Evolutionary conservation across 1,284 basidiomycete species (phyloP).

Genomic region (Taiwanofungus camphoratus): DNA sequence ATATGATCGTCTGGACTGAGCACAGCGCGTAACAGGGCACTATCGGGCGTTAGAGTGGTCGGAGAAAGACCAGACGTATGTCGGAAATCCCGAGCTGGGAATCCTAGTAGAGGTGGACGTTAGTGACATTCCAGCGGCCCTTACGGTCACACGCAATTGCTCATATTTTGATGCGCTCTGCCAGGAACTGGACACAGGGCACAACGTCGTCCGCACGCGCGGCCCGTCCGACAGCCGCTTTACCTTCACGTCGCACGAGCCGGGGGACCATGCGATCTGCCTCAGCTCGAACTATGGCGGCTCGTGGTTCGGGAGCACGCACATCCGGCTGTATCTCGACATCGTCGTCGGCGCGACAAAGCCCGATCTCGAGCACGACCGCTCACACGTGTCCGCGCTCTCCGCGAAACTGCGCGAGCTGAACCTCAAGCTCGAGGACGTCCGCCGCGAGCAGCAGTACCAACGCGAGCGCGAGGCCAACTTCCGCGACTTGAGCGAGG

Average conservation of each 20-base stretch:
- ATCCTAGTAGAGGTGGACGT: conserved; percentile 91
- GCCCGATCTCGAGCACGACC: conserved; percentile 76
- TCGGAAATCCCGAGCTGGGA: conserved; percentile 73
- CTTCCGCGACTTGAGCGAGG: conserved; percentile 86
- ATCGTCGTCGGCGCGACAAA: conserved; percentile 88
- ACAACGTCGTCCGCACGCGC: conserved; percentile 80
- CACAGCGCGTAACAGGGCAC: conserved; percentile 53
- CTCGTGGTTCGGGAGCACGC: conserved; percentile 75
- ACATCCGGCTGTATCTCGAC: conserved; percentile 94
- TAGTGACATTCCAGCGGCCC: conserved; percentile 24
- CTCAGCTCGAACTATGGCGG: conserved; percentile 83
- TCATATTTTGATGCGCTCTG: background rate
- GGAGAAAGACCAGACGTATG: conserved; percentile 66
- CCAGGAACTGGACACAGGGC: conserved; percentile 74
- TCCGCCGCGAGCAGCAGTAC: conserved; percentile 95
- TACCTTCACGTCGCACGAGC: conserved; percentile 95
- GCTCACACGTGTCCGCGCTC: conserved; percentile 83
- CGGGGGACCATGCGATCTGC: conserved; percentile 97
- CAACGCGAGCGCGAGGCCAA: conserved; percentile 94
- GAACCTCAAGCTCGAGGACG: conserved; percentile 89
- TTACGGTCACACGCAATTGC: background rate
- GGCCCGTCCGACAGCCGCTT: conserved; percentile 90
- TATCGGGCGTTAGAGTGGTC: conserved; percentile 92
- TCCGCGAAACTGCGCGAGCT: conserved; percentile 85
- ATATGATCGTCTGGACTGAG: background rate